A percentile compares a stretch with the other conserved stretches of the same genome.
phyloP scores from a whole-genome alignment of 345 rosid genomes.

The Laguncularia racemosa region DNA sequence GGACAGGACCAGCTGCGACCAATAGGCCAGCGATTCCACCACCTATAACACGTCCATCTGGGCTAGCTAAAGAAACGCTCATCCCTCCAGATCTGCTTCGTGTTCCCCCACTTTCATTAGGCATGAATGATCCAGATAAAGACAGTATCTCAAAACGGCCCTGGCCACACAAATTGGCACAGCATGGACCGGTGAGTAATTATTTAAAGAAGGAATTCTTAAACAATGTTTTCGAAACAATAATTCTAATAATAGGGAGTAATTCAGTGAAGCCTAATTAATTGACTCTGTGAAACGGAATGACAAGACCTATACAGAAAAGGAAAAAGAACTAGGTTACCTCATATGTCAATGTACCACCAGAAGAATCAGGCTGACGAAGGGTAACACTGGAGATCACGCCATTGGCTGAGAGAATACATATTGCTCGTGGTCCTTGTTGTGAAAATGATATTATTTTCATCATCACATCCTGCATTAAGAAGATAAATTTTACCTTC shows the following conservation, averaged over 20 bases:
- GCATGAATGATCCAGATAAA: constrained; percentile 96
- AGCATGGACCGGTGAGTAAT: neutral
- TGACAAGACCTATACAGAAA: no score
- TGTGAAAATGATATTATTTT: constrained; percentile 98
- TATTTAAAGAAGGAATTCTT: no score
- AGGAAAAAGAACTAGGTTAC: constrained; percentile 22
- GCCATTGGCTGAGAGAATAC: constrained; percentile 89
- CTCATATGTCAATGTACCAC: constrained; percentile 98
- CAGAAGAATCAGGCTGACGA: constrained; percentile 98
- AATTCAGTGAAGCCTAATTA: no score
- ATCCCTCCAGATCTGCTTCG: constrained; percentile 95
- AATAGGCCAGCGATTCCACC: constrained; percentile 93
- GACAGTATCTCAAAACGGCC: constrained; percentile 97
- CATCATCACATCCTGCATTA: constrained; percentile 79
- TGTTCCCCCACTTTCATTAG: constrained; percentile 71
- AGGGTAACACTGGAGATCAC: constrained; percentile 90
- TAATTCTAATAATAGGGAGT: no score
- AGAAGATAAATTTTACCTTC: constrained; percentile 4
- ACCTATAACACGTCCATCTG: constrained; percentile 94
- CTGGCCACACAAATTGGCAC: constrained; percentile 29
- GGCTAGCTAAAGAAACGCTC: constrained; percentile 89
- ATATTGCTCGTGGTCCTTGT: constrained; percentile 98
- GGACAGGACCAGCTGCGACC: constrained; percentile 90
- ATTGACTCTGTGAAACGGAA: no score
- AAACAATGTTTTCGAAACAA: no score